These are phyloP conservation scores for Wickerhamomyces bisporus DNA, from an alignment of 805 yeast species.

Conservation along the genomic window DNA sequence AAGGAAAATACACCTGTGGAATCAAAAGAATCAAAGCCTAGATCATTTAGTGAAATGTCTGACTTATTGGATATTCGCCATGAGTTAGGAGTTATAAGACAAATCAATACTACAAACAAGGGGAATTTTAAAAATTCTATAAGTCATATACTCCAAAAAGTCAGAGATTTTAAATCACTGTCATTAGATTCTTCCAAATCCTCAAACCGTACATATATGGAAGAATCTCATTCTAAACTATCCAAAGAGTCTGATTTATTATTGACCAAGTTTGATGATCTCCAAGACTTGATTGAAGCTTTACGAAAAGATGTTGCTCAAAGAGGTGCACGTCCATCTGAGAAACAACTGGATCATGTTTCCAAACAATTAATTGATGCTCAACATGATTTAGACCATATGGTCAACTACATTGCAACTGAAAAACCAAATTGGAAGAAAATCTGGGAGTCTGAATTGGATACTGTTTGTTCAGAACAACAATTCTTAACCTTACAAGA, in stretches of 20 bases:
- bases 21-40: background rate
- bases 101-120: conserved; percentile 44
- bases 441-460: conserved; percentile 89
- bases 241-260: conserved; percentile 73
- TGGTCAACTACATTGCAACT: conserved; percentile 55
- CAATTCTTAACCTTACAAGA: conserved; percentile 88
- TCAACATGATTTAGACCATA: conserved; percentile 40
- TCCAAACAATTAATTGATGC: conserved; percentile 61
- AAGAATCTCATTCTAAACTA: conserved; percentile 62
- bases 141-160: conserved; percentile 36
- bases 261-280: conserved; percentile 78
- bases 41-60: conserved; percentile 14
- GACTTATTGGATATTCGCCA: conserved; percentile 41
- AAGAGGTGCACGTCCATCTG: conserved; percentile 79
- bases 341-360: conserved; percentile 64
- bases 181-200: conserved; percentile 35
- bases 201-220: conserved; percentile 56
- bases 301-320: conserved; percentile 87
- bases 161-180: conserved; percentile 46
- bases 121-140: conserved; percentile 38
- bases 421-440: conserved; percentile 86
- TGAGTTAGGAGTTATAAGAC: conserved; percentile 57
- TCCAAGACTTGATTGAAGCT: conserved; percentile 88
- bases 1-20: background rate
- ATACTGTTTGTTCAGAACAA: conserved; percentile 89